Base-by-base conservation (phyloP, 2,329 filamentous ascomycete genomes). In the Fusarium albidum region DNA sequence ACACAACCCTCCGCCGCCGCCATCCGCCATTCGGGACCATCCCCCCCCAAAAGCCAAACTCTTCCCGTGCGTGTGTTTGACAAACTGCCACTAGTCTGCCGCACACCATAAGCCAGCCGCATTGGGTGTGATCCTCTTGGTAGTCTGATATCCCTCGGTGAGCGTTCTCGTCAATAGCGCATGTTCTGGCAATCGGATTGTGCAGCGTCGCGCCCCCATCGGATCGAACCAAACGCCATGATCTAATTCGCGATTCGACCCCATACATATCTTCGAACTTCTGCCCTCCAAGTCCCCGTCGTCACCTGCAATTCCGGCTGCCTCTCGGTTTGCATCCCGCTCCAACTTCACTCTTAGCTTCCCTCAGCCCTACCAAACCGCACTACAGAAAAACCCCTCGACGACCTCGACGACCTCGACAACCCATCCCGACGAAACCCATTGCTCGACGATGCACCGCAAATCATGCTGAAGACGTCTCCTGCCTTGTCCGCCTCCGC, bases 391-490 rank as follows among this genome's bases (percentile, higher is more conserved):
- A 56, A 63, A 63, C 47, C 55, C 48, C 55, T 60, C 51, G 47
- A 52, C 38, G 37, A 29, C 26, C 44, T 17, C 26, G 40, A 49
- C 57, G 48, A 52, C n/a, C n/a, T n/a, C n/a, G n/a, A n/a, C n/a
- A n/a, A 7, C 21, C 21, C 21, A 4, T 7, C 40, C 50, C 54
- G 50, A 59, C 54, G 57, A 60, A 60, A 49, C 40, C 55, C 44
- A 63, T 42, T 50, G 45, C 59, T 56, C 27, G 70, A 81, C 73
- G 71, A 81, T 79, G 79, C 73, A 73, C 71, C 73, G 73, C 73
- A 73, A 75, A 82, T 73, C 77, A 85, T 85, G 82, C 79, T 84
- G 79, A 82, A 81, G 72, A 82, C 80, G 69, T 84, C 82, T 67
- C 81, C 81, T 56, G 74, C 79, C 63, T 73, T 79, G 67, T 69